phyloP scores from a whole-genome alignment of 768 basidiomycete genomes.

The Tulasnella sp. region DNA sequence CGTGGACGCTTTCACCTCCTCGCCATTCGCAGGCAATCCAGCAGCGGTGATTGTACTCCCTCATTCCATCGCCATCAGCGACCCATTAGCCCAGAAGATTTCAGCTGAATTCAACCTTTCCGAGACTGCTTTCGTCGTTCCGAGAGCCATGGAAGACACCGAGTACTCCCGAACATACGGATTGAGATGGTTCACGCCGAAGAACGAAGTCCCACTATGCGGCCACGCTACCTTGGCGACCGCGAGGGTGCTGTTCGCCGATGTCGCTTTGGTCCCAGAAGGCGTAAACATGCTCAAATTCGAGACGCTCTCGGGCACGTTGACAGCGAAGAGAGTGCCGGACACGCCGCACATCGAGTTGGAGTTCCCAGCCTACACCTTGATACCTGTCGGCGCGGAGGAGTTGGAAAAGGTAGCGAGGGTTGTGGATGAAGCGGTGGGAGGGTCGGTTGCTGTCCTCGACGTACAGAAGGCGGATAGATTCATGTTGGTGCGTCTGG shows the following conservation, averaged over 20 bases:
- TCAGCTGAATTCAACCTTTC: constrained; percentile 23
- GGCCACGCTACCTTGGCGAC: constrained; percentile 24
- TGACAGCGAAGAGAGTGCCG: constrained; percentile 15
- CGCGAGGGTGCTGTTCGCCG: background rate
- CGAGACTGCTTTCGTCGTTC: constrained; percentile 21
- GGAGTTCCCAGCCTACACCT: constrained; percentile 21
- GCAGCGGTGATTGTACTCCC: constrained; percentile 24
- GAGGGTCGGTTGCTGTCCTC: constrained; percentile 14
- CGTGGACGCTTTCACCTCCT: constrained; percentile 28
- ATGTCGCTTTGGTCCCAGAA: too few relatives aligned
- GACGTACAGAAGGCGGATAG: constrained; percentile 9
- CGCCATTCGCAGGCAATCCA: constrained; percentile 25
- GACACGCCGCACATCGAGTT: constrained; percentile 20
- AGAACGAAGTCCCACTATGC: constrained; percentile 23
- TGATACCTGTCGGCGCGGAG: background rate
- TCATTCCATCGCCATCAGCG: background rate
- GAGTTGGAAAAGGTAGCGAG: background rate
- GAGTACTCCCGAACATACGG: constrained; percentile 8
- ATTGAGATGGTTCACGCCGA: constrained; percentile 26
- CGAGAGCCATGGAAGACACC: background rate
- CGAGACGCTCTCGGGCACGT: constrained; percentile 18
- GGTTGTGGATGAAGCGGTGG: background rate
- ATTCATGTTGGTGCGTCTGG: constrained; percentile 21
- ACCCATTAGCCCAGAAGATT: constrained; percentile 18
- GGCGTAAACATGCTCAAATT: constrained; percentile 16